These are phyloP conservation scores for Tephrocybe sp. DNA, from an alignment of 768 basidiomycete species.

Conservation along the genomic window DNA sequence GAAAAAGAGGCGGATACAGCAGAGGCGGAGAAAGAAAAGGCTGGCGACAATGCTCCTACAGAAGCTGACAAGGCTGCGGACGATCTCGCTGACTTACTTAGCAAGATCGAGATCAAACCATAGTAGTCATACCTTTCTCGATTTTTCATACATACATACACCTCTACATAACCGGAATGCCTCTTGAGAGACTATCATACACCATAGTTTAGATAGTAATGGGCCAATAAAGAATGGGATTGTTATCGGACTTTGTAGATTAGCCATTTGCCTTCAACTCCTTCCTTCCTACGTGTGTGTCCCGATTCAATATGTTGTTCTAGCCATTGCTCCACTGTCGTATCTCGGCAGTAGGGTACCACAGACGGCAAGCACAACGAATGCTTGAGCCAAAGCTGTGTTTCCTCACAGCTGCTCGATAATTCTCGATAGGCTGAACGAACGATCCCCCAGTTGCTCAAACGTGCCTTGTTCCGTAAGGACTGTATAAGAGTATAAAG, in stretches of 20 bases:
- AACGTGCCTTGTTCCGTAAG: conserved; percentile 49
- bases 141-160: neutral
- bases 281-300: conserved; percentile 57
- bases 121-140: conserved; percentile 2
- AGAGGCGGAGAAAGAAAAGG: conserved; percentile 14
- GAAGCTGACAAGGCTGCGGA: conserved; percentile 37
- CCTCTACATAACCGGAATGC: neutral
- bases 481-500: conserved; percentile 41
- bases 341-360: conserved; percentile 22
- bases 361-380: conserved; percentile 44
- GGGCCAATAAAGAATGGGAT: too few relatives aligned
- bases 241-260: conserved; percentile 47
- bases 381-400: conserved; percentile 45
- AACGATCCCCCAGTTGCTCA: conserved; percentile 56
- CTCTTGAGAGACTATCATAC: conserved; percentile 7
- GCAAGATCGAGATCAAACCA: conserved; percentile 54
- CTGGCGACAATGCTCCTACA: conserved; percentile 27
- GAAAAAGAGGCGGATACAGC: conserved; percentile 38
- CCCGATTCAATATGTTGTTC: conserved; percentile 37
- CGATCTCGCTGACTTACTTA: conserved; percentile 63
- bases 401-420: conserved; percentile 37
- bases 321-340: conserved; percentile 54
- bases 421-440: conserved; percentile 66
- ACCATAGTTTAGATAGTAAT: too few relatives aligned
- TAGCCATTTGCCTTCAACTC: conserved; percentile 55